Evolutionary conservation across 2,329 filamentous ascomycete species (phyloP).

Genomic region (Camptophora hylomeconis): DNA sequence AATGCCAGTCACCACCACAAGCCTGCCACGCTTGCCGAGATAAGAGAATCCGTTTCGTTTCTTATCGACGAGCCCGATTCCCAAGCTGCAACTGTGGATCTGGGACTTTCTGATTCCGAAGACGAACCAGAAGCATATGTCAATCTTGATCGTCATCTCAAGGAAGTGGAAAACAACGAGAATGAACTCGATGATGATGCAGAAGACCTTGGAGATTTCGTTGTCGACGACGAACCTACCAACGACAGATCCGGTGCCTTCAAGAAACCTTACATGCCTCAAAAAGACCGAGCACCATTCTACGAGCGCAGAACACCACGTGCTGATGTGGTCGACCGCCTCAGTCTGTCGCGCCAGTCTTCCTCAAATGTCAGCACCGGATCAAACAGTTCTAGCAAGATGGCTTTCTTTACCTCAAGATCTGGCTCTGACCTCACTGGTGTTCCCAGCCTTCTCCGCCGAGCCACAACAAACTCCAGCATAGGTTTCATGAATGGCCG

Average conservation of each 20-base stretch:
- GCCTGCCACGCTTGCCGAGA: constrained; percentile 63
- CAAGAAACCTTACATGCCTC: constrained; percentile 15
- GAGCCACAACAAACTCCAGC: constrained; percentile 17
- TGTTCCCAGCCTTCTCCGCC: constrained; percentile 13
- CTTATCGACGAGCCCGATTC: constrained; percentile 54
- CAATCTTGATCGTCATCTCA: constrained; percentile 33
- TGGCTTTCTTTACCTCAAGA: constrained; percentile 15
- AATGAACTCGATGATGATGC: constrained; percentile 38
- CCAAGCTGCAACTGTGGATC: constrained; percentile 29
- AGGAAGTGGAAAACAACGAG: constrained; percentile 41
- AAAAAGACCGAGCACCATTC: constrained; percentile 16
- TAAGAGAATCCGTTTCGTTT: constrained; percentile 71
- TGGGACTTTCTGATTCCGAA: constrained; percentile 35
- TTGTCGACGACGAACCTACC: constrained; percentile 19
- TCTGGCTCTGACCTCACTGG: constrained; percentile 9
- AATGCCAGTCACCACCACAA: constrained; percentile 56
- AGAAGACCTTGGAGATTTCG: constrained; percentile 18
- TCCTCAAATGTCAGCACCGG: constrained; percentile 29
- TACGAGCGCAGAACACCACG: constrained; percentile 22
- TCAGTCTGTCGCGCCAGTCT: constrained; percentile 31
- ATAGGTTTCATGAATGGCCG: constrained; percentile 9
- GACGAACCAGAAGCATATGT: constrained; percentile 25
- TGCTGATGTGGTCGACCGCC: constrained; percentile 30
- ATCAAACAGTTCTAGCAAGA: constrained; percentile 9
- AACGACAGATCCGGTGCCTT: constrained; percentile 16